A percentile compares a stretch with the other conserved stretches of the same genome.
phyloP scores from a whole-genome alignment of 345 rosid species.

The Brassica rapa region DNA sequence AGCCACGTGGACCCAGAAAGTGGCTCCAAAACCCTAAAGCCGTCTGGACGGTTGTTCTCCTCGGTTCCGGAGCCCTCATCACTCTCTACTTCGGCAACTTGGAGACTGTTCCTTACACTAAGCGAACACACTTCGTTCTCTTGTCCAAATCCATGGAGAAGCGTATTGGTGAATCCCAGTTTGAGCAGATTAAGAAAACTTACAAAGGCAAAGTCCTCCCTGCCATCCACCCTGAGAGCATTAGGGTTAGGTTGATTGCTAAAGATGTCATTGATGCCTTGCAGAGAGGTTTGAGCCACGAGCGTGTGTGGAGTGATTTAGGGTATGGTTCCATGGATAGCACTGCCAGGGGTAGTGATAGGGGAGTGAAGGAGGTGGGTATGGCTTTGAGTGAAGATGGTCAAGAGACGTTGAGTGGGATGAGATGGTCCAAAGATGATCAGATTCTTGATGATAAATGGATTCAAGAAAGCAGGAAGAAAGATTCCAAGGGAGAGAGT shows the following conservation, averaged over 20 bases:
- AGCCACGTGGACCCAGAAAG: constrained; percentile 62
- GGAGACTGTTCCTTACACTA: constrained; percentile 88
- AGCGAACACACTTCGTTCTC: constrained; percentile 78
- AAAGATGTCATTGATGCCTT: constrained; percentile 73
- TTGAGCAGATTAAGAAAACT: constrained; percentile 57
- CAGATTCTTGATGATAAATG: constrained; percentile 88
- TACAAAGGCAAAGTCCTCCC: constrained; percentile 77
- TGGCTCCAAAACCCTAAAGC: constrained; percentile 75
- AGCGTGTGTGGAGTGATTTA: constrained; percentile 71
- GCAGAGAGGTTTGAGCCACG: constrained; percentile 76
- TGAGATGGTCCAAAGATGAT: constrained; percentile 66
- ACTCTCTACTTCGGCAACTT: constrained; percentile 66
- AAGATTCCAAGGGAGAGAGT: constrained; percentile 47
- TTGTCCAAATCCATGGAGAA: constrained; percentile 68
- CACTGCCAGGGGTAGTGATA: constrained; percentile 29
- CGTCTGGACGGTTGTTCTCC: constrained; percentile 50
- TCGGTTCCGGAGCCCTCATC: constrained; percentile 59
- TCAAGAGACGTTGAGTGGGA: constrained; percentile 23
- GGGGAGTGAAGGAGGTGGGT: constrained; percentile 45
- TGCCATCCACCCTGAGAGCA: constrained; percentile 79
- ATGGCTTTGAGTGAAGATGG: constrained; percentile 46
- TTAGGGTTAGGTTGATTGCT: constrained; percentile 68
- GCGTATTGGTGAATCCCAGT: constrained; percentile 63
- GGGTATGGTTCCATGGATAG: constrained; percentile 62
- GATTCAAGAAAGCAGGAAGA: constrained; percentile 75